Base-by-base conservation (phyloP, 345 rosid genomes). In the Hibiscus trionum region DNA sequence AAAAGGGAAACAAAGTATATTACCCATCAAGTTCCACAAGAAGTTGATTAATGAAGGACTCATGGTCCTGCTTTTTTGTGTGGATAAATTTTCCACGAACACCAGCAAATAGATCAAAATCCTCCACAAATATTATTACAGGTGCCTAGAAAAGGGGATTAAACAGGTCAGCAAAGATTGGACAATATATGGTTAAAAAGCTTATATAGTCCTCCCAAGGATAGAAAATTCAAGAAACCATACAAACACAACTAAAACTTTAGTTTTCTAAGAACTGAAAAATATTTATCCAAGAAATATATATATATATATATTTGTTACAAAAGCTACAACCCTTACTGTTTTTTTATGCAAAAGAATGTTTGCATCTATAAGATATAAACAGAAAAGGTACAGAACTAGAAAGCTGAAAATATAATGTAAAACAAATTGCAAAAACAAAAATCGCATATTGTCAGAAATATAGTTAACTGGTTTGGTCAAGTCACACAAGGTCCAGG, bases 1-100 rank as follows among this genome's bases (percentile, higher is more conserved):
- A 70, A 53, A 58, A 72, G 76, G 65, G 70, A 70, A 72, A 7
- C 52, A 35, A 37, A 37, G 15, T 79, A 66, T 83, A 66, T 83
- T 87, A 92, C 98, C 98, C 98, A 69, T 93, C 98, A 80, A 93
- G 97, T 84, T 93, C 98, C 85, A 93, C 98, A 59, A 93, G 93
- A 72, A 93, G 98, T 80, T 93, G 98, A 79, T 93, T 93, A 71
- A 93, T 93, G 79, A 93, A 91, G 82, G 98, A 86, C 84, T 93
- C 98, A 69, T 93, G 98, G 76, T 93, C 98, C 79, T 93, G 98
- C 78, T 89, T 83, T 78, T 91, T 86, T 31, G 98, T 93, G 77
- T 93, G 98, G 72, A 89, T 81, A 73, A 83, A 86, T 79, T 89
- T 88, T 77, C 98, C 98, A 72, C 98, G 98, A 19, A 93, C 98